Evolutionary conservation across 371 early-diverging fungal genomes (phyloP).

Genomic region (Rhizopus stolonifer): DNA sequence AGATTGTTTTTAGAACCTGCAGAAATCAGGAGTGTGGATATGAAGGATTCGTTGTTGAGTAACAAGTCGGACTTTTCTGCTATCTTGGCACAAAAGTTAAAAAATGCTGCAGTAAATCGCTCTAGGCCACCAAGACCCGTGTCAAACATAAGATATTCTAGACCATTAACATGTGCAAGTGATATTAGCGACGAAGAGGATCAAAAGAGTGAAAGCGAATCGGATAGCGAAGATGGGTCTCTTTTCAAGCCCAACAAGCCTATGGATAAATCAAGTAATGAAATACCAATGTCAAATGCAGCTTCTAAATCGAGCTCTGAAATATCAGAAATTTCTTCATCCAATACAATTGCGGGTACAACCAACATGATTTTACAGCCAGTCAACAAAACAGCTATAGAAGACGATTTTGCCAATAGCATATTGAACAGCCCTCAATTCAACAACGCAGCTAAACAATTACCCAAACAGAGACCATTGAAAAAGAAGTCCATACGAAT

Average conservation of each 20-base stretch:
- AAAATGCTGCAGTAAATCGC: conserved; percentile 6
- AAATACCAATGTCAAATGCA: conserved; percentile 14
- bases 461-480: background rate
- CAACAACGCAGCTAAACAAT: background rate
- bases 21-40: conserved; percentile 29
- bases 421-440: conserved; percentile 1
- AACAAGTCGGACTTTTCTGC: conserved; percentile 31
- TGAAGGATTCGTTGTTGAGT: conserved; percentile 18
- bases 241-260: conserved; percentile 1
- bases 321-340: conserved; percentile 21
- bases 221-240: conserved; percentile 12
- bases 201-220: conserved; percentile 21
- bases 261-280: no score
- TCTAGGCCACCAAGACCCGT: conserved; percentile 9
- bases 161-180: conserved; percentile 38
- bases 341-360: conserved; percentile 3
- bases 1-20: conserved; percentile 38
- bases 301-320: conserved; percentile 20
- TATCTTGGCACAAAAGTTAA: conserved; percentile 26
- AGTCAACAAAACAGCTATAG: conserved; percentile 2
- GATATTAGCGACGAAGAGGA: conserved; percentile 38
- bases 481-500: background rate
- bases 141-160: conserved; percentile 3
- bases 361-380: background rate
- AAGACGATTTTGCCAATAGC: background rate